Evolutionary conservation across 768 basidiomycete genomes (phyloP).

Genomic region (Lyophyllum decastes): DNA sequence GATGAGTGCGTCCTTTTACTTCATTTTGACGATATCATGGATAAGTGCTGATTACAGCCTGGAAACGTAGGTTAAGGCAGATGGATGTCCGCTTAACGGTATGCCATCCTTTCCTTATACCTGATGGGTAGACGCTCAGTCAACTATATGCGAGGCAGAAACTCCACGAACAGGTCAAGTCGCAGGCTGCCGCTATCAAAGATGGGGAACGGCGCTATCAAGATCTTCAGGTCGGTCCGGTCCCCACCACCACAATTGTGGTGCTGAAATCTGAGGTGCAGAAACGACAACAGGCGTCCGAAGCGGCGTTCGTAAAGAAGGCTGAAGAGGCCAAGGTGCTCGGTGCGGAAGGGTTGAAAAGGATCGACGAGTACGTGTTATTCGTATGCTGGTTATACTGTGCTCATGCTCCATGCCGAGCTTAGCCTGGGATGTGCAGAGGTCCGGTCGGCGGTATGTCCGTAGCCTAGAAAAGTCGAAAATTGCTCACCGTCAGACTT

Average conservation of each 20-base stretch:
- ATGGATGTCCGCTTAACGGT: not conserved
- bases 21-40: not conserved
- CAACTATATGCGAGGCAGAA: not conserved
- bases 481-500: slow-evolving; percentile 22
- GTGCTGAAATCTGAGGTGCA: not conserved
- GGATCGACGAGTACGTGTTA: not conserved
- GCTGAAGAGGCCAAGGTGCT: not conserved
- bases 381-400: not conserved
- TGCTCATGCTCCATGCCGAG: not conserved
- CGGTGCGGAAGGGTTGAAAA: not conserved
- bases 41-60: not conserved
- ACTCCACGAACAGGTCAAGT: slow-evolving; percentile 36
- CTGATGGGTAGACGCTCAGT: not conserved
- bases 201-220: slow-evolving; percentile 35
- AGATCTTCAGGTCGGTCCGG: slow-evolving; percentile 14
- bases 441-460: not conserved
- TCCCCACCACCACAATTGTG: not conserved
- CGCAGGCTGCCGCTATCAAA: slow-evolving; percentile 44
- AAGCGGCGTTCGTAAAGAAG: not conserved
- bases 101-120: not conserved
- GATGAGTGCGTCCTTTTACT: not conserved
- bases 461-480: not conserved
- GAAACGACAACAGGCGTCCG: not conserved
- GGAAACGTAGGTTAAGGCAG: not conserved
- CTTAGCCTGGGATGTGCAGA: not conserved